phyloP scores from a whole-genome alignment of 768 basidiomycete genomes.

The Leucosporidium scottii region DNA sequence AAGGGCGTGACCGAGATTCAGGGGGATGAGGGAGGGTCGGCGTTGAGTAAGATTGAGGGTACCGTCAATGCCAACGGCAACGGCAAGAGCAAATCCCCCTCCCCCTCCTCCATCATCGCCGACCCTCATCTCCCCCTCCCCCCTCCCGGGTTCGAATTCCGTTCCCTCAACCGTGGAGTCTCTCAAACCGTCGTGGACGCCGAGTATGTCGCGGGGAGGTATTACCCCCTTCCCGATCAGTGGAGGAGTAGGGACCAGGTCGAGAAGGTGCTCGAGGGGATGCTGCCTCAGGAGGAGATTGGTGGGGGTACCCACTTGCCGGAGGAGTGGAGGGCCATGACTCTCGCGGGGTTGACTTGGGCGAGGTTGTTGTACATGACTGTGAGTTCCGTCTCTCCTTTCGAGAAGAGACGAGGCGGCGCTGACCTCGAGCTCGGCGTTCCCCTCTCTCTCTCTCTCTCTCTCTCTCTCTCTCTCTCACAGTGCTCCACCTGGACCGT shows the following conservation, averaged over 20 bases:
- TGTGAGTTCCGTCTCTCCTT: background rate
- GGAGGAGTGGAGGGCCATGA: background rate
- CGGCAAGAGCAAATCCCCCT: too few relatives aligned
- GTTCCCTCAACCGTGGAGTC: conserved; percentile 63
- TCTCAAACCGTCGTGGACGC: conserved; percentile 54
- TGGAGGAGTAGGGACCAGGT: background rate
- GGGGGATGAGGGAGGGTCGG: conserved; percentile 42
- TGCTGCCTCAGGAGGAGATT: background rate
- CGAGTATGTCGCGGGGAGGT: conserved; percentile 66
- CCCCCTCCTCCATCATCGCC: too few relatives aligned
- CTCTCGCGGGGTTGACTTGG: conserved; percentile 19
- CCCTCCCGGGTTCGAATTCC: conserved; percentile 63
- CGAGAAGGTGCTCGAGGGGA: background rate
- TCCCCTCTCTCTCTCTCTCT: background rate
- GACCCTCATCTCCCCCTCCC: conserved; percentile 52
- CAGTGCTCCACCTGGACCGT: background rate
- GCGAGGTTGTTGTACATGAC: conserved; percentile 7
- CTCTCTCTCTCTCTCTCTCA: background rate
- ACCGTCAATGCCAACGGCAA: conserved; percentile 3
- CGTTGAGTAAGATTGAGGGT: background rate
- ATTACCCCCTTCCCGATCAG: conserved; percentile 53
- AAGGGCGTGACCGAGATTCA: conserved; percentile 36
- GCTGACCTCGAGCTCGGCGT: background rate
- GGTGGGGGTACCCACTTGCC: background rate
- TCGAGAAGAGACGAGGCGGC: background rate